A percentile compares a stretch with the other conserved stretches of the same genome.
Evolutionary conservation across 768 basidiomycete species (phyloP).

Genomic region (Tylopilus felleus): DNA sequence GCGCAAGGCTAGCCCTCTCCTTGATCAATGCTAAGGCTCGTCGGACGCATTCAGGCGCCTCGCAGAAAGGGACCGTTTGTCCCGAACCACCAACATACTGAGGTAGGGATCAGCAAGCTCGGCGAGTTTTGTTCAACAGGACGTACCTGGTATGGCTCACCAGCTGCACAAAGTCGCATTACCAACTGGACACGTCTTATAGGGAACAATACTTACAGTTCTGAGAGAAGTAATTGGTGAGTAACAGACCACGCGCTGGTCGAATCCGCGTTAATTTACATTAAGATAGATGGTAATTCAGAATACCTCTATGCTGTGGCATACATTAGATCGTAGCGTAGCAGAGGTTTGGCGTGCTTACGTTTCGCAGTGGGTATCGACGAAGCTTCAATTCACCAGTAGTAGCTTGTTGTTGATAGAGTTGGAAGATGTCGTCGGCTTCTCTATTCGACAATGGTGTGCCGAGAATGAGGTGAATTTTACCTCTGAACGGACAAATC

Average conservation of each 20-base stretch:
- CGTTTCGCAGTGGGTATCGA: slow-evolving; percentile 67
- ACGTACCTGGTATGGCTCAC: slow-evolving; percentile 73
- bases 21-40: slow-evolving; percentile 59
- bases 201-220: slow-evolving; percentile 53
- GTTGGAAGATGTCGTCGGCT: slow-evolving; percentile 56
- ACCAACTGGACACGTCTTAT: not conserved
- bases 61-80: slow-evolving; percentile 63
- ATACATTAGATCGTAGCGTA: slow-evolving; percentile 8
- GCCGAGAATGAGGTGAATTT: slow-evolving; percentile 53
- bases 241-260: slow-evolving; percentile 61
- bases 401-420: slow-evolving; percentile 66
- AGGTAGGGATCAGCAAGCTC: slow-evolving; percentile 7
- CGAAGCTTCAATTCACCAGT: slow-evolving; percentile 57
- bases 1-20: slow-evolving; percentile 46
- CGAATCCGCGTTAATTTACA: slow-evolving; percentile 7
- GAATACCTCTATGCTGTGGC: slow-evolving; percentile 65
- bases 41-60: slow-evolving; percentile 56
- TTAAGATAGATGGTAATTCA: not conserved
- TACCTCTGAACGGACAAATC: slow-evolving; percentile 40
- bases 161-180: slow-evolving; percentile 44
- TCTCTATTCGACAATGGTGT: slow-evolving; percentile 34
- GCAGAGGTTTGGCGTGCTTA: slow-evolving; percentile 27
- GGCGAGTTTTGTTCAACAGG: not conserved
- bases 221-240: slow-evolving; percentile 84
- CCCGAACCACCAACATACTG: slow-evolving; percentile 78